A percentile compares a stretch with the other conserved stretches of the same genome.
phyloP scores from a whole-genome alignment of 305 asterid species.

The Fraxinus floribunda region DNA sequence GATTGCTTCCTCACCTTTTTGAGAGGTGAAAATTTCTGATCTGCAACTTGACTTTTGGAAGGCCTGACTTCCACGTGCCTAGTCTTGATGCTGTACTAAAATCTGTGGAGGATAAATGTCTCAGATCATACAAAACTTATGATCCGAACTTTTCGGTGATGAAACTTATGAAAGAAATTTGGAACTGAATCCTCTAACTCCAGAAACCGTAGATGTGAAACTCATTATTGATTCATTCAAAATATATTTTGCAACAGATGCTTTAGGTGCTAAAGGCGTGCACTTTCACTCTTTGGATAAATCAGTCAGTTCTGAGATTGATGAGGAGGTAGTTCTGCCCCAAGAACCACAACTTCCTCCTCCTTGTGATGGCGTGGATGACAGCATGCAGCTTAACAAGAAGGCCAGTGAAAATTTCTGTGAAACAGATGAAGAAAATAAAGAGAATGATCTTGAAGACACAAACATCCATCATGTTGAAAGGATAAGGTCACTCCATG shows the following conservation, averaged over 20 bases:
- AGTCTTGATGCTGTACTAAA: conserved; percentile 48
- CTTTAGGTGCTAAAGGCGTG: conserved; percentile 25
- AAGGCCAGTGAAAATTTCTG: conserved; percentile 29
- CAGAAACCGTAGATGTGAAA: background rate
- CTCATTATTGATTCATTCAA: background rate
- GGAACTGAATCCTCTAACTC: conserved; percentile 21
- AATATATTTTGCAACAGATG: conserved; percentile 28
- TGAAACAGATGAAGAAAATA: conserved; percentile 28
- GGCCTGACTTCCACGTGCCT: conserved; percentile 45
- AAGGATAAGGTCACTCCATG: conserved; percentile 30
- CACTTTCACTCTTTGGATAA: conserved; percentile 23
- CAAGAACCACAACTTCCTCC: conserved; percentile 30
- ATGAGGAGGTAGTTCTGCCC: conserved; percentile 29
- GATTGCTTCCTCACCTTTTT: conserved; percentile 43
- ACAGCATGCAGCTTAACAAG: conserved; percentile 29
- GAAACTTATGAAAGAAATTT: conserved; percentile 48
- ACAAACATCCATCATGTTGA: conserved; percentile 37
- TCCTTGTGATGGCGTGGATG: conserved; percentile 36
- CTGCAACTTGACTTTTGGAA: conserved; percentile 38
- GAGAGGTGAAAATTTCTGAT: conserved; percentile 54
- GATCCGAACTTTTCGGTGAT: conserved; percentile 40
- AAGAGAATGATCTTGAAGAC: conserved; percentile 36
- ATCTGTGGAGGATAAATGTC: conserved; percentile 49
- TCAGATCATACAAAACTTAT: conserved; percentile 38
- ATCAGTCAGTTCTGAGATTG: conserved; percentile 31